Evolutionary conservation across 2,329 filamentous ascomycete species (phyloP).

Genomic region (Tolypocladium pustulatum): DNA sequence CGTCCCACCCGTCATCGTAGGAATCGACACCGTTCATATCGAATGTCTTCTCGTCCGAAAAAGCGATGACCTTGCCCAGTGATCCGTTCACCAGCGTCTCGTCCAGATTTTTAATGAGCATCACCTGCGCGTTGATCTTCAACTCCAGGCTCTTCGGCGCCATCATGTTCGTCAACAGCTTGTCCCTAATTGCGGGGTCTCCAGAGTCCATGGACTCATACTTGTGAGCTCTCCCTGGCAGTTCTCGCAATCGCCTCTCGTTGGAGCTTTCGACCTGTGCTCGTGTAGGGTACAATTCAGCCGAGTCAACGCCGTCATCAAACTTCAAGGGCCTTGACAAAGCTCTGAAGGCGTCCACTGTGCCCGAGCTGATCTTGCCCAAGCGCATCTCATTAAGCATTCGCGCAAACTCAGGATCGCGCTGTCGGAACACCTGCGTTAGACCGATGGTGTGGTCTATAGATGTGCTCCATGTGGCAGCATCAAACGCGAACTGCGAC

Average conservation of each 20-base stretch:
- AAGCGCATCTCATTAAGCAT: constrained; percentile 99
- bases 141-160: constrained; percentile 70
- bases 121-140: constrained; percentile 91
- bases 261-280: constrained; percentile 86
- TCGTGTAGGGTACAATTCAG: constrained; percentile 88
- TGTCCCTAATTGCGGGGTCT: constrained; percentile 62
- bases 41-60: constrained; percentile 28
- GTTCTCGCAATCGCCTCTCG: constrained; percentile 55
- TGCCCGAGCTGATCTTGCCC: constrained; percentile 66
- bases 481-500: constrained; percentile 87
- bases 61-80: constrained; percentile 62
- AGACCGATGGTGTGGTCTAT: constrained; percentile 94
- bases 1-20: constrained; percentile 29
- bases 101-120: constrained; percentile 99
- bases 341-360: constrained; percentile 64
- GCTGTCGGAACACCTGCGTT: constrained; percentile 93
- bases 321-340: constrained; percentile 63
- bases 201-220: constrained; percentile 73
- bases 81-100: constrained; percentile 90
- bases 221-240: constrained; percentile 56
- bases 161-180: constrained; percentile 82
- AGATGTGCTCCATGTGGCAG: constrained; percentile 79
- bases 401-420: constrained; percentile 73
- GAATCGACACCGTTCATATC: constrained; percentile 28
- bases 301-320: constrained; percentile 58